Conservation (phyloP, 2,329 filamentous ascomycete species). For the Sporothrix inflata region DNA sequence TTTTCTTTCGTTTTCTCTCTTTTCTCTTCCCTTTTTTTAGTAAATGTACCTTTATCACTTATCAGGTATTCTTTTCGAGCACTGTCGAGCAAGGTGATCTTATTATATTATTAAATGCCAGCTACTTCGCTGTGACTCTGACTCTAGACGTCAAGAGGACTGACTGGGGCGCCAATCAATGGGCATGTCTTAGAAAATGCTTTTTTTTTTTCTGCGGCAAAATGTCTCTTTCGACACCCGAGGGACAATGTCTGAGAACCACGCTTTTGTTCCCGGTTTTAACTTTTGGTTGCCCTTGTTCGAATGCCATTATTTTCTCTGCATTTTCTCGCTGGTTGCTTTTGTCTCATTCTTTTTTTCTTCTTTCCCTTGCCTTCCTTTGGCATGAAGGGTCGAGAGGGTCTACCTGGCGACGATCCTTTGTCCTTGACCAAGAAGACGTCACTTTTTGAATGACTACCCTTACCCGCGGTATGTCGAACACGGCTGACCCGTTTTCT, state of each 20-base stretch:
- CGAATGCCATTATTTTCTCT: no score
- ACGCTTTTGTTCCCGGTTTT: neutral
- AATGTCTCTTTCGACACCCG: neutral
- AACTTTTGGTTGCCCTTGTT: no score
- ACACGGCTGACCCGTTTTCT: neutral
- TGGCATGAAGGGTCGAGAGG: neutral
- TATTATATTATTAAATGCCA: neutral
- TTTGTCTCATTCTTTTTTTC: neutral
- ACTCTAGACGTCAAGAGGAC: neutral
- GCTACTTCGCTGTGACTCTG: neutral
- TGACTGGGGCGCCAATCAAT: slow-evolving; percentile 8
- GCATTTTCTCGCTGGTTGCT: no score
- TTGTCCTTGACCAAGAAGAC: neutral
- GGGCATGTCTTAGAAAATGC: neutral
- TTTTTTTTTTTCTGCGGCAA: neutral
- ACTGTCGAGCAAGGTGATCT: neutral
- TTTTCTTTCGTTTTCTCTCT: neutral
- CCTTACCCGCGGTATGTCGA: neutral
- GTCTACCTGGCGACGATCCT: neutral
- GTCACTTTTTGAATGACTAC: neutral
- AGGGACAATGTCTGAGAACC: slow-evolving; percentile 16
- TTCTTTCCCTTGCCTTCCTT: neutral
- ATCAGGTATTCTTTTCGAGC: neutral
- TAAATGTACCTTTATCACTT: neutral
- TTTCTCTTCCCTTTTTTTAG: neutral